Conservation (phyloP, 495 filamentous ascomycete genomes). For the Hypoxylon fragiforme region DNA sequence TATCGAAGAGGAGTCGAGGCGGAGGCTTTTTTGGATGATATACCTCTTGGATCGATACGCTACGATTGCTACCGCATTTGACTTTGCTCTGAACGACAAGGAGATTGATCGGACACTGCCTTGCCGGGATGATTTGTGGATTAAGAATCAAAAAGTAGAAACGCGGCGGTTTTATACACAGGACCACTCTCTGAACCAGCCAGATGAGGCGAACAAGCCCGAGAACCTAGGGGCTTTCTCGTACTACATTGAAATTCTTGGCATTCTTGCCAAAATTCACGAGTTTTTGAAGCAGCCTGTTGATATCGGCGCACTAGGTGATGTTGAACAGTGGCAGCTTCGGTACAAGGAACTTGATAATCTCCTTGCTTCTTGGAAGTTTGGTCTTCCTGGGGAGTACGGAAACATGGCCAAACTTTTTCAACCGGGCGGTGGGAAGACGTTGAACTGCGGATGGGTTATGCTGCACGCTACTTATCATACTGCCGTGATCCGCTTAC, state of each 20-base stretch:
- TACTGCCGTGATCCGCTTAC: conserved; percentile 82
- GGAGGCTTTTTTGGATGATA: conserved; percentile 90
- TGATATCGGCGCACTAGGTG: conserved; percentile 78
- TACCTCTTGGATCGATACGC: conserved; percentile 88
- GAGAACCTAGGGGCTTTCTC: conserved; percentile 85
- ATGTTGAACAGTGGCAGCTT: conserved; percentile 86
- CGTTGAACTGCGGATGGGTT: conserved; percentile 78
- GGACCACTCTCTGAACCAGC: conserved; percentile 37
- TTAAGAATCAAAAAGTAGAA: conserved; percentile 78
- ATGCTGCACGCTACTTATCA: conserved; percentile 80
- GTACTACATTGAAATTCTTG: conserved; percentile 83
- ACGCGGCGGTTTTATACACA: conserved; percentile 77
- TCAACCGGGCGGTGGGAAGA: conserved; percentile 63
- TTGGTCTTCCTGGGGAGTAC: conserved; percentile 77
- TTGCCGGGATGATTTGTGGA: conserved; percentile 83
- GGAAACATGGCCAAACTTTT: conserved; percentile 77
- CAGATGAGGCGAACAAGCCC: conserved; percentile 65
- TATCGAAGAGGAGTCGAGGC: conserved; percentile 82
- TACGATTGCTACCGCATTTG: conserved; percentile 84
- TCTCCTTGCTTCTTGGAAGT: conserved; percentile 78
- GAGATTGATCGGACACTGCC: conserved; percentile 86
- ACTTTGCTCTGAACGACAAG: conserved; percentile 83
- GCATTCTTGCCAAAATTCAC: conserved; percentile 83
- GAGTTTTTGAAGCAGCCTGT: conserved; percentile 83
- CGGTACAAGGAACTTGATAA: conserved; percentile 83